Percentiles rank a stretch among this genome's conserved stretches.
Evolutionary conservation across 768 basidiomycete species (phyloP).

Genomic region (Symmetrospora coprosmae): DNA sequence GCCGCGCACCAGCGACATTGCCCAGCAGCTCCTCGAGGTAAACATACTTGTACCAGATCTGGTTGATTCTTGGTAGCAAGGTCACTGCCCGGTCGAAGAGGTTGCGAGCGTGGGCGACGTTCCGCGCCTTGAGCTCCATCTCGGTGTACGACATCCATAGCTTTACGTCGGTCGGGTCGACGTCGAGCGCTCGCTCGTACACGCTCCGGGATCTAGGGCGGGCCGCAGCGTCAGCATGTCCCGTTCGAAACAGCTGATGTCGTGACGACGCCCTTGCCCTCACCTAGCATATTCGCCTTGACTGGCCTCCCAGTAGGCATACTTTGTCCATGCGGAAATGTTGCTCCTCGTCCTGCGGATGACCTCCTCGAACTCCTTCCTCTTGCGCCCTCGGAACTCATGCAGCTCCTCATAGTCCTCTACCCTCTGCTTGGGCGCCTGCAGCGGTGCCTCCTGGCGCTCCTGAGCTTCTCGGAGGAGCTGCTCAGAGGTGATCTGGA

Average conservation of each 20-base stretch:
- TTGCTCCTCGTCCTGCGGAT: slow-evolving; percentile 40
- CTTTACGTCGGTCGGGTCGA: slow-evolving; percentile 75
- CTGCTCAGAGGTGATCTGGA: slow-evolving; percentile 93
- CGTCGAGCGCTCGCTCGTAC: slow-evolving; percentile 90
- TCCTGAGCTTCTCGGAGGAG: slow-evolving; percentile 97
- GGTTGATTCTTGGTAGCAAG: slow-evolving; percentile 84
- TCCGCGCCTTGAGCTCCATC: slow-evolving; percentile 94
- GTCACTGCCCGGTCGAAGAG: slow-evolving; percentile 95
- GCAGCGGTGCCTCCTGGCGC: slow-evolving; percentile 78
- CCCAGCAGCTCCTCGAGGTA: slow-evolving; percentile 93
- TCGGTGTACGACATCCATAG: slow-evolving; percentile 91
- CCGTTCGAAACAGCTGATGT: neutral
- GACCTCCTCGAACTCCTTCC: slow-evolving; percentile 76
- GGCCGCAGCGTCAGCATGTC: neutral
- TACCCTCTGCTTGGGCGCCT: slow-evolving; percentile 84
- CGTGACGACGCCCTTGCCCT: neutral
- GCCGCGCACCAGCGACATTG: slow-evolving; percentile 87
- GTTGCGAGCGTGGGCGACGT: slow-evolving; percentile 92
- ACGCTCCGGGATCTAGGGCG: slow-evolving; percentile 60
- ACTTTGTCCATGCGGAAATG: slow-evolving; percentile 41
- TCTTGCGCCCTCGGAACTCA: slow-evolving; percentile 69
- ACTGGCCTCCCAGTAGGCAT: slow-evolving; percentile 59
- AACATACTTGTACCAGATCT: slow-evolving; percentile 99
- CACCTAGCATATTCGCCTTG: slow-evolving; percentile 85
- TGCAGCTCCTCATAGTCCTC: slow-evolving; percentile 80